phyloP scores from a whole-genome alignment of 495 filamentous ascomycete species.

The Lasiosphaeriaceae sp. region DNA sequence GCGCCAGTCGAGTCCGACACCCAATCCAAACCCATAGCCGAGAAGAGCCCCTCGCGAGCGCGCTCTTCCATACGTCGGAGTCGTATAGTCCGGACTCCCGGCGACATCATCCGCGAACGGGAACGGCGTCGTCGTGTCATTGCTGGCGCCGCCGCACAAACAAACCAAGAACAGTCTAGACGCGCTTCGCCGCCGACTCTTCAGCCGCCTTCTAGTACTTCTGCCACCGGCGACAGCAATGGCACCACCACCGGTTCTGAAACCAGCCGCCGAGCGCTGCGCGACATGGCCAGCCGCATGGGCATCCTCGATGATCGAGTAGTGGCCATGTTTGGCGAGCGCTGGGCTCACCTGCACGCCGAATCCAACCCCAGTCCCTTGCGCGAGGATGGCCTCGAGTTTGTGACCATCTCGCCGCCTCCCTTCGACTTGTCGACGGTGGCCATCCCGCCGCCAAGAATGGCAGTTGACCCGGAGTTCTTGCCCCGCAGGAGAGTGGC shows the following conservation, averaged over 20 bases:
- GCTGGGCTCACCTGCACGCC: constrained; percentile 25
- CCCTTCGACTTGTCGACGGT: constrained; percentile 2
- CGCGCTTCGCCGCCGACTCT: not conserved
- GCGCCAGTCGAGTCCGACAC: constrained; percentile 54
- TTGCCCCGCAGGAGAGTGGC: constrained; percentile 3
- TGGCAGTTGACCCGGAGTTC: constrained; percentile 19
- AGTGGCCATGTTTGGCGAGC: constrained; percentile 26
- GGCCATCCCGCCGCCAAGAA: too few species aligned
- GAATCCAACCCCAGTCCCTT: constrained; percentile 11
- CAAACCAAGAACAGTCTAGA: not conserved
- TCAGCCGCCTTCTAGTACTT: not conserved
- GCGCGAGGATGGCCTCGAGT: not conserved
- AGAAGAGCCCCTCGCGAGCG: constrained; percentile 48
- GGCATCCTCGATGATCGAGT: constrained; percentile 24
- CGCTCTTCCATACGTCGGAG: constrained; percentile 70
- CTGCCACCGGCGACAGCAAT: constrained; percentile 10
- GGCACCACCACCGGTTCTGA: constrained; percentile 3
- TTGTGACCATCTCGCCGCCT: not conserved
- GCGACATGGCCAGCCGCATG: constrained; percentile 14
- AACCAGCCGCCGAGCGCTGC: constrained; percentile 12
- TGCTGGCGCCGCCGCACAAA: constrained; percentile 20
- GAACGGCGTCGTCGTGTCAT: constrained; percentile 25
- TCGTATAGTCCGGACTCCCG: constrained; percentile 4
- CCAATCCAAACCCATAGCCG: constrained; percentile 49
- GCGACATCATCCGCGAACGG: constrained; percentile 34